phyloP scores from a whole-genome alignment of 495 filamentous ascomycete species.

The Thermothielavioides terrestris region DNA sequence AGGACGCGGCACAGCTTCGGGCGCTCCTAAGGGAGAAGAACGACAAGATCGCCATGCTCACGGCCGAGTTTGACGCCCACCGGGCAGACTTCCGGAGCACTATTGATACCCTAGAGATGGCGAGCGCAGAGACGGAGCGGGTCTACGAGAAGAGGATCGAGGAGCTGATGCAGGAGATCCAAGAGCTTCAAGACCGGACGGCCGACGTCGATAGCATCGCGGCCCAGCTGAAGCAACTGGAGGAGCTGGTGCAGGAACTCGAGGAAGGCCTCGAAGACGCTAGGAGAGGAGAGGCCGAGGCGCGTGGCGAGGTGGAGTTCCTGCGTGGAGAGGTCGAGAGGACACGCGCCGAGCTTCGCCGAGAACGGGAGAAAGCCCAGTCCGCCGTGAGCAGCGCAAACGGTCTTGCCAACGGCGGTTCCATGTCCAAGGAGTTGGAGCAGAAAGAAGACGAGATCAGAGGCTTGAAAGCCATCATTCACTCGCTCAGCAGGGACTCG shows the following conservation, averaged over 20 bases:
- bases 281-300: conserved; percentile 91
- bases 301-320: conserved; percentile 92
- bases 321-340: conserved; percentile 91
- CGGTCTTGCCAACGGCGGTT: conserved; percentile 38
- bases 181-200: conserved; percentile 68
- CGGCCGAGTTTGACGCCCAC: conserved; percentile 89
- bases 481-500: conserved; percentile 74
- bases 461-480: conserved; percentile 94
- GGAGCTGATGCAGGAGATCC: conserved; percentile 77
- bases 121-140: conserved; percentile 93
- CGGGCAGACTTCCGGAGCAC: conserved; percentile 94
- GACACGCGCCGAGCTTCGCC: conserved; percentile 77
- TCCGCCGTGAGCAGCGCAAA: conserved; percentile 46
- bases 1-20: conserved; percentile 69
- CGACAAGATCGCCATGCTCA: conserved; percentile 87
- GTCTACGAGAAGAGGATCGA: conserved; percentile 91
- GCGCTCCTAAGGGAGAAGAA: conserved; percentile 86
- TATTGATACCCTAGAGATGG: conserved; percentile 92
- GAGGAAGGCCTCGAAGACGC: conserved; percentile 97
- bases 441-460: conserved; percentile 96
- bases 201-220: conserved; percentile 90
- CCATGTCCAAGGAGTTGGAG: conserved; percentile 65
- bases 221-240: conserved; percentile 82
- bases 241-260: conserved; percentile 90
- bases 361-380: conserved; percentile 83